Evolutionary conservation across 495 filamentous ascomycete genomes (phyloP), one percentile per base, ranked within the genome.

Genomic region (Lophium mytilinum): DNA sequence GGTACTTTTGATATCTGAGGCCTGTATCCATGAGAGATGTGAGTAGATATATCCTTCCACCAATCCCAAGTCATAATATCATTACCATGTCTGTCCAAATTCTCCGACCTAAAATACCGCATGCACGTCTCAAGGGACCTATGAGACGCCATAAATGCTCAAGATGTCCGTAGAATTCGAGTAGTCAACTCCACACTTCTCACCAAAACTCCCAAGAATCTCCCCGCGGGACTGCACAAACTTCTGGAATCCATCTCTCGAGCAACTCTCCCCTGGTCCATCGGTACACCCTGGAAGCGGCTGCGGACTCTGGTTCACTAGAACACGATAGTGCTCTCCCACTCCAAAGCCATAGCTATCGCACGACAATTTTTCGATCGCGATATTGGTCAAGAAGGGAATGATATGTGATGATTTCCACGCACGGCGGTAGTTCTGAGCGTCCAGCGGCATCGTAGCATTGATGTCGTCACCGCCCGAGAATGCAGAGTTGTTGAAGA

Each of bases 401-500:
- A 77, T 48, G 36, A 78, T 62, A 42, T 70, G 53, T 9, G 71
- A 74, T 54, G 70, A 74, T 58, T 72, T 73, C 76, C 75, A 78
- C 10, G 69, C 71, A 11, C 76, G 71, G 1, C 62, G 59, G 55
- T 75, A 60, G 63, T 79, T 79, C 54, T 76, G 75, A 0, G 63
- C 63, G 17, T 75, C 71, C 0, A 75, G 62, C 7, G 75, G 74
- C 75, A 78, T 77, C 4, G 76, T 77, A 50, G 70, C 70, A 51
- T 78, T 78, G 54, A 74, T 68, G 10, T 60, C 40, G 48, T 69
- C 69, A n/a, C 66, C 63, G 37, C 74, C 75, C 5, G 69, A 63
- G 57, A 69, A 73, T 1, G 60, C 74, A 15, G 73, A 74, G 52
- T 77, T 77, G 63, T 79, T 77, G 68, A 77, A 77, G 5, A 79